Evolutionary conservation across 2,329 filamentous ascomycete genomes (phyloP), one percentile per base, ranked within the genome.

Genomic region (Trichoderma sp.): DNA sequence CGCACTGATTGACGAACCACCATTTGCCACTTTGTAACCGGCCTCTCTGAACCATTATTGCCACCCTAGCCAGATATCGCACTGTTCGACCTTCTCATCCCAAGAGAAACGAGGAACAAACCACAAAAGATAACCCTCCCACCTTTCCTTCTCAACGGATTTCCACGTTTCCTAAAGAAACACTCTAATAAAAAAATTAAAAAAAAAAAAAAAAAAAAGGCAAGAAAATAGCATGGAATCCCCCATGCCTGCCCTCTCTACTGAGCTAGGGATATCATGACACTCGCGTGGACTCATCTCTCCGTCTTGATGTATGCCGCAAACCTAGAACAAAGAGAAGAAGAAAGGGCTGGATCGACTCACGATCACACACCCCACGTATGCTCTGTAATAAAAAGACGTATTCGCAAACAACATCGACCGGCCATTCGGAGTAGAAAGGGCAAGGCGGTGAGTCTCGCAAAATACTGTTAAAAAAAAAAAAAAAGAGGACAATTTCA

Each of bases 261-360:
- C 34, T 48, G 25, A 34, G 60, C 34, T 39, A 64, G 50, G 63
- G 39, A 57, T 50, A 58, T 58, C 63, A 66, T 66, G 53, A 66
- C 39, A 66, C 53, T 66, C 52, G 63, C 63, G 53, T 66, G 53
- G 27, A 48, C 53, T 66, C 63, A 50, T 58, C 52, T 39, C 53
- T 25, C 53, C 29, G 35, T 56, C 61, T 56, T 64, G 25, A 54
- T 64, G 61, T 54, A 65, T 65, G 37, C 19, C 48, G 48, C 35
- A 42, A 53, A 64, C 25, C 48, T 7, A 34, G 25, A n/a, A 64
- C n/a, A 65, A 56, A 32, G 27, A 5, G 39, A 60, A 64, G 19
- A 56, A 48, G 52, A 35, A 65, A 8, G 29, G 35, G 35, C n/a
- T 13, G 35, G 50, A 45, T 54, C 61, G 50, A 19, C n/a, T 45